phyloP scores from a whole-genome alignment of 768 basidiomycete genomes.

The Phlebiopsis flavidoalba region DNA sequence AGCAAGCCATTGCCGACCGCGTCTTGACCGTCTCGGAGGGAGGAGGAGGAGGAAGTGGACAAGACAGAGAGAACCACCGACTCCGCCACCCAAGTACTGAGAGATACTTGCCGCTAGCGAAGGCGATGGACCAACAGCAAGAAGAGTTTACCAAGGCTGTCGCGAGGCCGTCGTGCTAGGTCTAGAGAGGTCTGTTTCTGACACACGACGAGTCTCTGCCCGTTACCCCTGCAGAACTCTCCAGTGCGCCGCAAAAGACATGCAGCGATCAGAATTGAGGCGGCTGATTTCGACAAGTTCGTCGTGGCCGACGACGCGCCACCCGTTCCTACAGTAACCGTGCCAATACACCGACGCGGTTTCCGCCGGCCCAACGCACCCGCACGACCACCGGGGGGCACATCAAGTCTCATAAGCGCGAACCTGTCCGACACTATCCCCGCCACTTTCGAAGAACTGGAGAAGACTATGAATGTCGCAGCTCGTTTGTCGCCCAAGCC shows the following conservation, averaged over 20 bases:
- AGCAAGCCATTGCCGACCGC: neutral
- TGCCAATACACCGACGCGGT: neutral
- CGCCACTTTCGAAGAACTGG: neutral
- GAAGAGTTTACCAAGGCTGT: neutral
- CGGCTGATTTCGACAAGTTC: neutral
- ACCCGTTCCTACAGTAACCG: neutral
- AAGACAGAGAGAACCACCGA: neutral
- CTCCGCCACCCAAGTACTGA: neutral
- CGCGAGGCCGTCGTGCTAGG: neutral
- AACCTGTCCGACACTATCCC: neutral
- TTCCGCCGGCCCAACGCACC: neutral
- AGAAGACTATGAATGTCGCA: neutral
- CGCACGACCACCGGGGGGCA: too few relatives aligned
- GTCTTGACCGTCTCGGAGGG: neutral
- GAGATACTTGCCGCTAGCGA: neutral
- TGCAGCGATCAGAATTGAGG: neutral
- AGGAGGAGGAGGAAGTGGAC: neutral
- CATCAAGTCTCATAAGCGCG: neutral
- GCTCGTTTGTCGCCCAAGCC: neutral
- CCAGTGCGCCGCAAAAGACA: neutral
- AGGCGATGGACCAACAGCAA: neutral
- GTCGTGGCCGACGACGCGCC: neutral
- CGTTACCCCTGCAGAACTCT: neutral
- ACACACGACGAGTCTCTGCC: neutral
- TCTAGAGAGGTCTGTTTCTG: neutral